Evolutionary conservation across 2,329 filamentous ascomycete species (phyloP), one percentile per base, ranked within the genome.

Genomic region (Xylaria hypoxylon): DNA sequence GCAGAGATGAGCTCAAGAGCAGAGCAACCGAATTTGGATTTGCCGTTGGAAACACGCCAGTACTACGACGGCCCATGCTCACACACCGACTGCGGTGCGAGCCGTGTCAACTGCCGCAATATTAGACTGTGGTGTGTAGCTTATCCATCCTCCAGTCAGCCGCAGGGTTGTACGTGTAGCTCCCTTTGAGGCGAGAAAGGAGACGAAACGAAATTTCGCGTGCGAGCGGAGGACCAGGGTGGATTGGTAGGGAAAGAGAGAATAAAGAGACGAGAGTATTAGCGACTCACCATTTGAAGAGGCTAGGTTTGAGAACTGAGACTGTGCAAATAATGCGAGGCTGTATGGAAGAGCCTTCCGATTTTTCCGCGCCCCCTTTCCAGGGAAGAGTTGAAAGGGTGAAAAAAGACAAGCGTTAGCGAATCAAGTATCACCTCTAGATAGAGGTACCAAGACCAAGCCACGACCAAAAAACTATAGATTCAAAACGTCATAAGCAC

Each of bases 161-260:
- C 65, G 13, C n/a, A 68, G 42, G 65, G 65, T 13, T 67, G 65
- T 22, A 64, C 61, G 35, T 67, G 65, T 19, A 67, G 65, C 19
- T 2, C 45, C 2, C 42, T 64, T 13, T 67, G 24, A 64, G 44
- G 19, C 4, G 15, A 6, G 22, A 2, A 13, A 33, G 35, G 13
- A 15, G 35, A 15, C 11, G 5, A 11, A 15, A 38, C 35, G 35
- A 5, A 15, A 11, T 38, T 38, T 11, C 13, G 13, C 13, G n/a
- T 13, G 28, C 6, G 17, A 26, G 3, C 15, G 26, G 24, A 28
- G 52, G 35, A 11, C 24, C 5, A 13, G 5, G 11, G 6, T 11
- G 3, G 22, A 11, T 19, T 10, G 33, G 13, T 17, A 31, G 31
- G n/a, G n/a, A 22, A 4, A 38, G 13, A 19, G 8, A 28, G 22